Evolutionary conservation across 352 stramenopile species (phyloP), one percentile per base, ranked within the genome.

Genomic region (Hyaloperonospora brassicae): DNA sequence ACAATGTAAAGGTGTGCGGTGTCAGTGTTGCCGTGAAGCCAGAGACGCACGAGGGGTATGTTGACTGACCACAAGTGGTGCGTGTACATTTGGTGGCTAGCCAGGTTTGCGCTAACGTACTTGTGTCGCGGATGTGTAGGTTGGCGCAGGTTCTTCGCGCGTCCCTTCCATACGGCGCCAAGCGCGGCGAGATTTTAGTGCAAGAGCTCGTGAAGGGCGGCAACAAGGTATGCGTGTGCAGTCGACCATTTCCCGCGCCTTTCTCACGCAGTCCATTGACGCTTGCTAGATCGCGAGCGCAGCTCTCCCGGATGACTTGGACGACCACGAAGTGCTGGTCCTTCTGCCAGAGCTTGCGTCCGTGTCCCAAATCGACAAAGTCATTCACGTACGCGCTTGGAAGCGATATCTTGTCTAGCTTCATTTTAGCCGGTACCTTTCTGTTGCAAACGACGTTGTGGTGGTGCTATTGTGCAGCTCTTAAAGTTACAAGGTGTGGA

Each of bases 1-100:
- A 92, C 23, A 72, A 80, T 24, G 76, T 90, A 31, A 89, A 87
- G 58, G 71, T 93, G 47, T 87, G 66, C 47, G 83, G 79, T 13
- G 73, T 93, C 43, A 82, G 68, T 39, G 64, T 93, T 25, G 64
- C 68, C 5, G 60, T 66, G 8, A 73, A 76, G 10, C 52, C 64
- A 2, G 73, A 84, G 21, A 67, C 79, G 9, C 70, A 88, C 38
- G 70, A 72, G 50, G 65, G 67, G 68, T 82, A 40, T n/a, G 61
- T 49, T 23, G 12, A 42, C 4, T 5, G 5, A 12, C n/a, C 3
- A 5, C 2, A n/a, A 44, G 14, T 47, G 5, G 36, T 43, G 17
- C 21, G 39, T 7, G 23, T 40, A 23, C 4, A 24, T 2, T 1
- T 24, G 2, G 25, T 47, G 23, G 5, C 7, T 27, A 11, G 5